Conservation (phyloP, 805 yeast species). For the Lipomyces starkeyi region DNA sequence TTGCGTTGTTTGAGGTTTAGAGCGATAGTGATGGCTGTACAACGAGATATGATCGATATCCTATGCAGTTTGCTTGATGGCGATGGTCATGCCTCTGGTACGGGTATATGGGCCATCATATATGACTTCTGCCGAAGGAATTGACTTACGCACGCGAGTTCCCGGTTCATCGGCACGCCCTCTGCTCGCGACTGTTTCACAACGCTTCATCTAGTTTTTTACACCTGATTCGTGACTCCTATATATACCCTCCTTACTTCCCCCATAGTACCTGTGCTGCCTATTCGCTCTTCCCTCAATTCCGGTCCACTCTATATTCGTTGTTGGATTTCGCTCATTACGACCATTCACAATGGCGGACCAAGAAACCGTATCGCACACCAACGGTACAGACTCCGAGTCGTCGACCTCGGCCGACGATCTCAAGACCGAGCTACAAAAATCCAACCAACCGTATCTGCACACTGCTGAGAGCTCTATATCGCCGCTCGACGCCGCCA, state of each 20-base stretch:
- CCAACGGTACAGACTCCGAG: neutral
- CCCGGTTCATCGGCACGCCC: neutral
- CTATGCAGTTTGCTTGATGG: too few relatives aligned
- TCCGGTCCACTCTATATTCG: neutral
- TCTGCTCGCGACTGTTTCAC: neutral
- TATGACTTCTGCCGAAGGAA: neutral
- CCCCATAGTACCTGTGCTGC: neutral
- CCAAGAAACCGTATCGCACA: neutral
- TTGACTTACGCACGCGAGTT: neutral
- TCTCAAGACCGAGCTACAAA: neutral
- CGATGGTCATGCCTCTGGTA: neutral
- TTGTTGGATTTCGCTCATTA: neutral
- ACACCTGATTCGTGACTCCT: neutral
- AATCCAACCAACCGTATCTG: constrained; percentile 33
- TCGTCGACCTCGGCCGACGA: neutral
- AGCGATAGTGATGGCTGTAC: too few relatives aligned
- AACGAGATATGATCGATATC: too few relatives aligned
- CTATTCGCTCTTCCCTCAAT: neutral
- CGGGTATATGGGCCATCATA: neutral
- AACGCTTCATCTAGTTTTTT: neutral
- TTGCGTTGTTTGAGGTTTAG: too few relatives aligned
- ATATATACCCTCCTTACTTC: neutral
- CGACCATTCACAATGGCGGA: constrained; percentile 4
- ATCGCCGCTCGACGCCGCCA: constrained; percentile 39
- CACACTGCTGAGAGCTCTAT: constrained; percentile 28